Evolutionary conservation across 2,329 filamentous ascomycete genomes (phyloP), one percentile per base, ranked within the genome.

Genomic region (Colletotrichum nymphaeae): DNA sequence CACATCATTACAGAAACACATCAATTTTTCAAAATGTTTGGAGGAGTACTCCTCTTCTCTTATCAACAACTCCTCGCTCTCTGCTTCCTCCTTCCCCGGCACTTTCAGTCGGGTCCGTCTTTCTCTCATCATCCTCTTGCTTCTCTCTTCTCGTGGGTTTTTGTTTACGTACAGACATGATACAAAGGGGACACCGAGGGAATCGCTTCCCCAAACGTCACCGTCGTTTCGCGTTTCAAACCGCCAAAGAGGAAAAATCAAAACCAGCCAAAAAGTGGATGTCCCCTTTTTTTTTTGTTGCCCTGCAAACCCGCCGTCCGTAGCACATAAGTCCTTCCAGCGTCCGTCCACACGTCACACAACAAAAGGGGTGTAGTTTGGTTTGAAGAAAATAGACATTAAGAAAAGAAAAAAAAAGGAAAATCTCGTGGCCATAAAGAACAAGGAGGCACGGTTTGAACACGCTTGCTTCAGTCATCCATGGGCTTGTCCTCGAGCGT

Each of bases 401-500:
- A 73, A 73, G 70, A 65, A 73, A 70, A 16, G 57, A 56, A 66
- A 59, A 32, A 65, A 56, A 46, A 59, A 67, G 72, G 59, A 37
- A 56, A 57, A 53, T 42, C 52, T 59, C 62, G 59, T 52, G 59
- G 30, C 56, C 28, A 63, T n/a, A 24, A 53, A 49, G 16, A 11
- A 22, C 42, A 49, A 11, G n/a, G 42, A 49, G 42, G 19, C 42
- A 49, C 19, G 16, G 42, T 19, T 22, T 22, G n/a, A 65, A 30
- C 22, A 26, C 28, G 77, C 78, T 49, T 76, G 63, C 72, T 57
- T 67, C 85, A 88, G 75, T 88, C 84, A 66, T 86, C 85, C 86
- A 89, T 89, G 49, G 87, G 85, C 77, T 84, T 85, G 77, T 89
- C 87, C 74, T 88, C 86, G 49, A 89, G 83, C 28, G 86, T 87